Base-by-base conservation (phyloP, 176 grass and related monocot genomes). In the Elymus sibiricus region DNA sequence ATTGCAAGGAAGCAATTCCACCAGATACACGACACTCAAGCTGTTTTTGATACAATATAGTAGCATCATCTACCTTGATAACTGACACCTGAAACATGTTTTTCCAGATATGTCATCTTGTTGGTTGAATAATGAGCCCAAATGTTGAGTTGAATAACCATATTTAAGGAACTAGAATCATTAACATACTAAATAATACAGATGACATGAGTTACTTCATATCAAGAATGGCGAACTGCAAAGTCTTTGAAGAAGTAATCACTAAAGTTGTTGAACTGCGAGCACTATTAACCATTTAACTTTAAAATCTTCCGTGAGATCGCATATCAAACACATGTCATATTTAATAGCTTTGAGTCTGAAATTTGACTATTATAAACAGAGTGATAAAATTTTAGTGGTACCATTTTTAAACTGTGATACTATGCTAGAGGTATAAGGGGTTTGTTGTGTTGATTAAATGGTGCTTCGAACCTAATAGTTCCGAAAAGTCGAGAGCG, bases 11-110 rank as follows among this genome's bases (percentile, higher is more conserved):
- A 43, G 80, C 51, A 11, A 99, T 90, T 77, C 94, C 97, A 81
- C 87, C 92, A 86, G 88, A 89, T 40, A 94, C 42, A 60, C 91
- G 90, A 60, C 94, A 84, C 77, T 95, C 92, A 56, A 94, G 83
- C 81, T 99, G 97, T 71, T 99, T 94, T 80, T 96, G 94, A 77
- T 99, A 99, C 85, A 99, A 72, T 74, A 96, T 89, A 17, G 79
- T 74, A 37, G 77, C 80, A 58, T 92, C 90, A 82, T 99, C 94
- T 84, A 91, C 46, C 47, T 94, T 83, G 59, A 99, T 82, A 84
- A 99, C 85, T 40, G 90, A 89, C 73, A 99, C 94, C 94, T 96
- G 90, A 84, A 91, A 91, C 11, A 72, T 62, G 47, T 85, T 82
- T 85, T 69, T 82, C 24, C 8, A 47, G 27, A 58, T 17, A 70